A percentile compares a stretch with the other conserved stretches of the same genome.
Conservation (phyloP, 176 grass and related monocot species). For the Coix lacrymajobi region DNA sequence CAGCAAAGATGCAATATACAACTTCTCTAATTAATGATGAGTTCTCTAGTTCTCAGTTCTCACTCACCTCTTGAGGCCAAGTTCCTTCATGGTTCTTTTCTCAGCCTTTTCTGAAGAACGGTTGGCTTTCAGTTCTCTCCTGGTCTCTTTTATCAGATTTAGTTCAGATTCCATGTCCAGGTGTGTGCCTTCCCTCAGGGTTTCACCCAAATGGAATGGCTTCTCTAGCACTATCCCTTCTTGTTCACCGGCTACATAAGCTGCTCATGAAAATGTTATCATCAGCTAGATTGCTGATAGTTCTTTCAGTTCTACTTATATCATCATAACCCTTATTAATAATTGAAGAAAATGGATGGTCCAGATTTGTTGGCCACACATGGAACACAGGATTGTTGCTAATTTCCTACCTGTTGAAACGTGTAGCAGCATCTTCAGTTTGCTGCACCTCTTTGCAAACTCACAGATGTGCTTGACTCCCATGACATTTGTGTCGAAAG, state of each 20-base stretch:
- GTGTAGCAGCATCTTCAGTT: slow-evolving; percentile 60
- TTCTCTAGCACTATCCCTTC: slow-evolving; percentile 51
- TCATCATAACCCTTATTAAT: background rate
- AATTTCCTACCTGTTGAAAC: slow-evolving; percentile 58
- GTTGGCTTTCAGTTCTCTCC: slow-evolving; percentile 13
- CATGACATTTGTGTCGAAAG: slow-evolving; percentile 46
- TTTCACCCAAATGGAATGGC: slow-evolving; percentile 38
- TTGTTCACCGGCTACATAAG: slow-evolving; percentile 51
- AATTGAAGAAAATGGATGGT: background rate
- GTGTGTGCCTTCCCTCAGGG: slow-evolving; percentile 26
- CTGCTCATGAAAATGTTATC: slow-evolving; percentile 5
- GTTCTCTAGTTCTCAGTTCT: background rate
- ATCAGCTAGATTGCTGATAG: background rate
- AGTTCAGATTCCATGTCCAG: slow-evolving; percentile 56
- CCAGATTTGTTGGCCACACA: background rate
- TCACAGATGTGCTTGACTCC: slow-evolving; percentile 39
- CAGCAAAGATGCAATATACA: background rate
- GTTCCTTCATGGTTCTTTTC: slow-evolving; percentile 56
- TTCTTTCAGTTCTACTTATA: background rate
- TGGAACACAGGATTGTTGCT: background rate
- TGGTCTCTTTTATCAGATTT: slow-evolving; percentile 37
- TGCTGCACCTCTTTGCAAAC: slow-evolving; percentile 54
- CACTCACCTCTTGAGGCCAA: slow-evolving; percentile 46
- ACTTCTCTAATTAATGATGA: background rate
- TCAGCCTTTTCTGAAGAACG: slow-evolving; percentile 10